Base-by-base conservation (phyloP, 1,284 basidiomycete genomes). In the Xerocomus alliaceus region DNA sequence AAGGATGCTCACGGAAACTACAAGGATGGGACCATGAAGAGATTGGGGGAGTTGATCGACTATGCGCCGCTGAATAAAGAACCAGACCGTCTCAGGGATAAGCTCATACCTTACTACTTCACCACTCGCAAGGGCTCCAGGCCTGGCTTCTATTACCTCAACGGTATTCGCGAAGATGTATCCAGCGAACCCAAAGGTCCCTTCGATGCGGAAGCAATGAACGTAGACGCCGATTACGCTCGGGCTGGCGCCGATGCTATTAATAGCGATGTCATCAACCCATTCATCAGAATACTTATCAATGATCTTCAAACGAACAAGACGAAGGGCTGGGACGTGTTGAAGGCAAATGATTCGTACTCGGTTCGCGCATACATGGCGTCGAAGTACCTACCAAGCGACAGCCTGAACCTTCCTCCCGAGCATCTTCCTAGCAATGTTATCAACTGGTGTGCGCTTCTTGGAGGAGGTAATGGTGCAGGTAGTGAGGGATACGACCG, bases 1-100 rank as follows among this genome's bases (percentile, higher is more conserved):
- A 70, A 69, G 34, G 50, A 55, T 31, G 11, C 13, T 4, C 20
- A 54, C 20, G 68, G 69, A 42, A 18, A 8, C 3, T 68, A 67
- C 18, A 62, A 74, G 42, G 66, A 65, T 32, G 68, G 65, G 2
- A 49, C 65, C 51, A 78, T 78, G 75, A 69, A 65, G 35, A 73
- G 73, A 39, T 50, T 70, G 10, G 77, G 74, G 47, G 59, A 77
- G 29, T 61, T 74, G 54, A 71, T 41, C 28, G 52, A 63, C 34
- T 69, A 69, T 5, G 44, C 26, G 32, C 66, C 63, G 4, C 31
- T 69, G 29, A 69, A 70, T 15, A 20, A 62, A 39, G 64, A 55
- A 29, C 57, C 15, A 15, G 46, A 49, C 17, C 53, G 28, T 5
- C 54, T 69, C 50, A 62, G 8, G 32, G 46, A 55, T 4, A 60